phyloP scores from a whole-genome alignment of 176 grass and related monocot genomes.

The Calamus simplicifolius region DNA sequence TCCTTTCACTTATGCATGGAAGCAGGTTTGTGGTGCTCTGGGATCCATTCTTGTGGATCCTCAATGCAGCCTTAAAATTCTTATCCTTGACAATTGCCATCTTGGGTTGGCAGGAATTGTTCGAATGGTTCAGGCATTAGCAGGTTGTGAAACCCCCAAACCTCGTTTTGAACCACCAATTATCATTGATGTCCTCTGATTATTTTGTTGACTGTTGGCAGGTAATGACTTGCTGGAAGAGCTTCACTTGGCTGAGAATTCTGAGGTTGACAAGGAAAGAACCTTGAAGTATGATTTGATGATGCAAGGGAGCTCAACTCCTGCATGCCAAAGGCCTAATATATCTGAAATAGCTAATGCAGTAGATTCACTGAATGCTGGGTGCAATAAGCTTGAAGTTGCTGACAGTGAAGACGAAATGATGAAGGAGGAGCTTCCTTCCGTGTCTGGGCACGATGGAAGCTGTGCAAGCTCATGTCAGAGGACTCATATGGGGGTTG shows the following conservation, averaged over 20 bases:
- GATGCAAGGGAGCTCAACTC: constrained; percentile 20
- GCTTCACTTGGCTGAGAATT: constrained; percentile 59
- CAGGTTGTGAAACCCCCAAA: constrained; percentile 44
- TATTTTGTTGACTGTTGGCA: constrained; percentile 7
- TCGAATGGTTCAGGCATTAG: constrained; percentile 41
- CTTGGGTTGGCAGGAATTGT: constrained; percentile 62
- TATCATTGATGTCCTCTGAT: background rate
- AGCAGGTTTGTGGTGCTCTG: constrained; percentile 54
- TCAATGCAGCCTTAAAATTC: constrained; percentile 52
- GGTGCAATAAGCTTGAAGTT: constrained; percentile 47
- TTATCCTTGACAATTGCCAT: constrained; percentile 61
- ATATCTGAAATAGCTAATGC: constrained; percentile 3
- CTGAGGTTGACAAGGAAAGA: constrained; percentile 24
- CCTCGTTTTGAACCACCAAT: background rate
- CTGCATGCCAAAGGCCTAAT: constrained; percentile 11
- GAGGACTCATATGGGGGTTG: constrained; percentile 14
- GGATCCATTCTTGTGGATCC: constrained; percentile 41
- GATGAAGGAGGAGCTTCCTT: constrained; percentile 16
- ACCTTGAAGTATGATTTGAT: constrained; percentile 18
- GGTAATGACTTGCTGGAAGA: constrained; percentile 76
- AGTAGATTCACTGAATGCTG: constrained; percentile 10
- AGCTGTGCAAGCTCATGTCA: constrained; percentile 61
- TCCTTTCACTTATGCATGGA: too few relatives aligned
- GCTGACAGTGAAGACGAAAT: constrained; percentile 86
- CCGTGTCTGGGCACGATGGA: constrained; percentile 26